A percentile compares a stretch with the other conserved stretches of the same genome.
phyloP scores from a whole-genome alignment of 768 basidiomycete genomes.

The Russula dissimulans region DNA sequence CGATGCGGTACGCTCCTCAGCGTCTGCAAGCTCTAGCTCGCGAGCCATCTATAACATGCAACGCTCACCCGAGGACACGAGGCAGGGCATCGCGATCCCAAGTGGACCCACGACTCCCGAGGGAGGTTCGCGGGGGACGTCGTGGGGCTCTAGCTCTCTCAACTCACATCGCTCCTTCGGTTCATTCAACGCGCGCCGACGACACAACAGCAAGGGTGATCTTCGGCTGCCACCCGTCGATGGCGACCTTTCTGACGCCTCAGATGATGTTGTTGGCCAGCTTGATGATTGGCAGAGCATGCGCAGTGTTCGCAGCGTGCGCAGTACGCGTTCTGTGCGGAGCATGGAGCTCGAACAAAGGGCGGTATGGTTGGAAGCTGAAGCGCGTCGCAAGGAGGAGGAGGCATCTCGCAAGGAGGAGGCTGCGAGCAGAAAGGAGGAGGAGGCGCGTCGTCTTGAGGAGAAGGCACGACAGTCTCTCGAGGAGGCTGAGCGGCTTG shows the following conservation, averaged over 20 bases:
- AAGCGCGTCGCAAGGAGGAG: constrained; percentile 20
- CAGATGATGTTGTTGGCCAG: constrained; percentile 12
- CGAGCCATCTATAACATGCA: constrained; percentile 7
- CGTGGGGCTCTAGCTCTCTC: constrained; percentile 10
- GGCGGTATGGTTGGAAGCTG: constrained; percentile 15
- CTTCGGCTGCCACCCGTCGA: neutral
- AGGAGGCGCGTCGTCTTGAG: constrained; percentile 21
- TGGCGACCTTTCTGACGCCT: constrained; percentile 12
- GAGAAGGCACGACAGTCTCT: constrained; percentile 19
- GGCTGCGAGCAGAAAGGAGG: constrained; percentile 19
- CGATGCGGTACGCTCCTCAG: constrained; percentile 13
- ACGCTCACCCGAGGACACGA: constrained; percentile 18
- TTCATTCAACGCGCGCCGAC: constrained; percentile 6
- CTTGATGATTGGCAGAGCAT: constrained; percentile 16
- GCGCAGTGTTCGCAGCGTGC: constrained; percentile 6
- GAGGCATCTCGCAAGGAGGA: constrained; percentile 27
- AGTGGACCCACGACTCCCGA: constrained; percentile 7
- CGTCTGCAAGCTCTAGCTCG: constrained; percentile 16
- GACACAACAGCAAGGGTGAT: constrained; percentile 13
- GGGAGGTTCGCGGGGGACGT: constrained; percentile 9
- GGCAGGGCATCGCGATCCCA: constrained; percentile 19
- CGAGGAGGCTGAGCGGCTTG: constrained; percentile 19
- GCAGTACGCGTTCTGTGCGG: constrained; percentile 12
- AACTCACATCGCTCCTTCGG: constrained; percentile 15
- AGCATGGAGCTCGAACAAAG: constrained; percentile 20